These are phyloP conservation scores for Podospora sp. DNA, from an alignment of 495 filamentous ascomycete species.

Conservation along the genomic window DNA sequence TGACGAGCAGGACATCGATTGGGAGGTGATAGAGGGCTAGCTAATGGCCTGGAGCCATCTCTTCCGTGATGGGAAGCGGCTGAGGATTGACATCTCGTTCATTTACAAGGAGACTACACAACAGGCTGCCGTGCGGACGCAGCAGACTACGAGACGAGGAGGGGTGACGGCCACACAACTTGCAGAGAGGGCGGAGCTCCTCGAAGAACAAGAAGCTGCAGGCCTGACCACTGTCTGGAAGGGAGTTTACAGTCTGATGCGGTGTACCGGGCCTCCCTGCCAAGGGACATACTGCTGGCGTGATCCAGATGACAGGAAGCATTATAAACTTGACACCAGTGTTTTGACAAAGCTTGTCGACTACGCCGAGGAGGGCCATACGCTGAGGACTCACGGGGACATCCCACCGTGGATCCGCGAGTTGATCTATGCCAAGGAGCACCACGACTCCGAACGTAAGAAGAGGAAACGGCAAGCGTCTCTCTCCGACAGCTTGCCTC, in stretches of 20 bases:
- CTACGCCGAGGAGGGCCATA: not conserved
- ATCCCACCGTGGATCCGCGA: constrained; percentile 23
- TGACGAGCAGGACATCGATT: constrained; percentile 24
- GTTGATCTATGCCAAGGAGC: constrained; percentile 38
- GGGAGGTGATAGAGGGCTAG: constrained; percentile 18
- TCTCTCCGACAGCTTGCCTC: constrained; percentile 11
- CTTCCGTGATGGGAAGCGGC: constrained; percentile 25
- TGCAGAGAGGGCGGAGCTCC: constrained; percentile 29
- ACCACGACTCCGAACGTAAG: constrained; percentile 32
- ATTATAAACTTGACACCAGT: constrained; percentile 7
- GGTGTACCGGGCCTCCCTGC: constrained; percentile 31
- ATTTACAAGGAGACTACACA: constrained; percentile 22
- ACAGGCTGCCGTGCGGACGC: constrained; percentile 13
- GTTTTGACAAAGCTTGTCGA: constrained; percentile 1
- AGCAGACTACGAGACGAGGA: constrained; percentile 11
- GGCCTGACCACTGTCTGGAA: constrained; percentile 32
- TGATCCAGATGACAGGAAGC: constrained; percentile 28
- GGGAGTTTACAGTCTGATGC: constrained; percentile 37
- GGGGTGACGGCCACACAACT: constrained; percentile 20
- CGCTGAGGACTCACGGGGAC: too few species aligned
- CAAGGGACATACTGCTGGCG: constrained; percentile 37
- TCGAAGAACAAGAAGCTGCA: constrained; percentile 32
- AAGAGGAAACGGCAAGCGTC: constrained; percentile 24
- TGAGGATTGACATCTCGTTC: constrained; percentile 32
- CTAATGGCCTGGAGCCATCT: constrained; percentile 21